Base-by-base conservation (phyloP, 768 basidiomycete genomes). In the Lactarius hatsudake region DNA sequence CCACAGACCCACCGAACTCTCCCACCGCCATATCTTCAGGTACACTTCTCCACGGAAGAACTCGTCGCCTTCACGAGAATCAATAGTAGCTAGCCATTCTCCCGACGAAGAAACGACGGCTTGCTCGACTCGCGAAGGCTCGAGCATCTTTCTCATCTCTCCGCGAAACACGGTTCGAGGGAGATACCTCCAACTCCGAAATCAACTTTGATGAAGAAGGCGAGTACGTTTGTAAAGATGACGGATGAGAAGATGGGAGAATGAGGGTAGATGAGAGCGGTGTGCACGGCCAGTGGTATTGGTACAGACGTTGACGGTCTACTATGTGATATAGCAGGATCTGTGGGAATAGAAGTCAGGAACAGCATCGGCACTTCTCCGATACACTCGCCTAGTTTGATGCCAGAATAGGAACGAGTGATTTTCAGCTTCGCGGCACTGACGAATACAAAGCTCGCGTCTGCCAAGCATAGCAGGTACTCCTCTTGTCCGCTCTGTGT, bases 1-100 rank as follows among this genome's bases (percentile, higher is more conserved):
- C 88, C 88, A 93, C 57, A 78, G 82, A 58, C 81, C 80, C 64
- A 81, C 78, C 69, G 83, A 86, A 53, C 78, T 80, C 73, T 89
- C 86, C 93, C 94, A 96, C 64, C 79, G 80, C 96, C 97, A 99
- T 40, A 98, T 77, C 79, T 98, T 98, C 63, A 99, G 82, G 74
- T 89, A 89, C 36, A 88, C 81, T 77, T 89, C 94, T 32, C 79
- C 79, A 69, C 81, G 86, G 76, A 87, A 87, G 15, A 79, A 81
- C 28, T 85, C 86, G 53, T 90, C 87, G 6, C 84, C 87, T 63
- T 86, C 82, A 63, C 95, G 84, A 36, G 79, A 77, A 77, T 99
- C 96, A 30, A 93, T 76, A 1, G 96, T 96, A 6, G 94, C 94
- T 86, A 99, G 86, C 96, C 96, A 98, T 56, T 86, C 82, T 12